A percentile compares a stretch with the other conserved stretches of the same genome.
phyloP scores from a whole-genome alignment of 1,139 yeast species.

The Pichia sp. region DNA sequence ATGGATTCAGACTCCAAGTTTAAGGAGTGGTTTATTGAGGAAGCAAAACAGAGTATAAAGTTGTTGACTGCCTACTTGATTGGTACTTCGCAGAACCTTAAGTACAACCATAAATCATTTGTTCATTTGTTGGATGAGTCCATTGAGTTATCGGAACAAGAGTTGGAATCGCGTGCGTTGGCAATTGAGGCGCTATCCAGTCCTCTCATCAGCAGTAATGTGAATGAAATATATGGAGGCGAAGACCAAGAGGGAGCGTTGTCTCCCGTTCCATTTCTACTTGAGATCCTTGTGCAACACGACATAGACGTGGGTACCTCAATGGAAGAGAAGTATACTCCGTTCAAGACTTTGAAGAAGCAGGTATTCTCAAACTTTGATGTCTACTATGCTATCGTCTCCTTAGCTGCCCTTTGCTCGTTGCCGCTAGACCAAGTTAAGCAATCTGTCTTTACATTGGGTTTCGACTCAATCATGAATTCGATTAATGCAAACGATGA shows the following conservation, averaged over 20 bases:
- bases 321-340: slow-evolving; percentile 5
- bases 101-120: slow-evolving; percentile 18
- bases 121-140: background rate
- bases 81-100: slow-evolving; percentile 24
- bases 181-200: slow-evolving; percentile 36
- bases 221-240: slow-evolving; percentile 30
- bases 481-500: slow-evolving; percentile 32
- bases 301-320: slow-evolving; percentile 14
- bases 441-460: slow-evolving; percentile 32
- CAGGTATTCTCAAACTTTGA: slow-evolving; percentile 9
- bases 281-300: slow-evolving; percentile 35
- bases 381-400: slow-evolving; percentile 17
- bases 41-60: slow-evolving; percentile 15
- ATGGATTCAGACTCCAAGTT: too few relatives aligned
- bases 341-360: slow-evolving; percentile 18
- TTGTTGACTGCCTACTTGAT: slow-evolving; percentile 10
- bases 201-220: slow-evolving; percentile 38
- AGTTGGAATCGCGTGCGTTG: slow-evolving; percentile 20
- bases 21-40: slow-evolving; percentile 20
- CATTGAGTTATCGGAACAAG: slow-evolving; percentile 11
- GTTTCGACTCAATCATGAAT: slow-evolving; percentile 32
- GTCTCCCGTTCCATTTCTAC: slow-evolving; percentile 40
- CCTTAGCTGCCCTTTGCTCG: slow-evolving; percentile 22
- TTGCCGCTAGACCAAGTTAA: slow-evolving; percentile 14
- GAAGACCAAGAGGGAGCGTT: slow-evolving; percentile 32